phyloP scores from a whole-genome alignment of 2,329 filamentous ascomycete species.

The Hymenoscyphus repandus region DNA sequence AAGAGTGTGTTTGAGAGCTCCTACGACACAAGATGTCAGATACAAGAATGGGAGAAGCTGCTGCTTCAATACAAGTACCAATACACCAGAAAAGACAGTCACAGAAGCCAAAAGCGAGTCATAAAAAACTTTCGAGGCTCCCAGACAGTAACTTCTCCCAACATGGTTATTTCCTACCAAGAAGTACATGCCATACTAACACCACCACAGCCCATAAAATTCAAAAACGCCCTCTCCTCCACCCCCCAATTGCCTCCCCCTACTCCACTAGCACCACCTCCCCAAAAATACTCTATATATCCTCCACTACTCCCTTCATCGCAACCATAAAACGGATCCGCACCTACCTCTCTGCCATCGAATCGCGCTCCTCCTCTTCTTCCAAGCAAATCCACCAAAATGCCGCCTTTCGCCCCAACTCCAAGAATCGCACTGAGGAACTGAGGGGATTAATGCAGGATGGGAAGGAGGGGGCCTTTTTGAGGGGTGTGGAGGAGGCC shows the following conservation, averaged over 20 bases:
- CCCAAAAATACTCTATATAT: slow-evolving; percentile 29
- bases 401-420: neutral
- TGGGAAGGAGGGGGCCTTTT: slow-evolving; percentile 7
- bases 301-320: slow-evolving; percentile 27
- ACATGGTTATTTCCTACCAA: neutral
- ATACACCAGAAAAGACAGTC: neutral
- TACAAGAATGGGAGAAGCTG: neutral
- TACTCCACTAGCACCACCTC: slow-evolving; percentile 15
- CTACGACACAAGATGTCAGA: slow-evolving; percentile 9
- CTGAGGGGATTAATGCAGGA: slow-evolving; percentile 3
- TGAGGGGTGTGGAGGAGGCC: slow-evolving; percentile 17
- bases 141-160: slow-evolving; percentile 12
- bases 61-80: neutral
- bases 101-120: slow-evolving; percentile 2
- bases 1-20: no score
- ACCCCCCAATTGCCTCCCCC: slow-evolving; percentile 25
- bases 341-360: slow-evolving; percentile 23
- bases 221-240: slow-evolving; percentile 31
- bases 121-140: slow-evolving; percentile 21
- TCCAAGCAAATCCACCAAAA: slow-evolving; percentile 2
- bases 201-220: slow-evolving; percentile 25
- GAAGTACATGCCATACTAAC: neutral
- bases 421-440: neutral
- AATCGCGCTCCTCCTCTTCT: slow-evolving; percentile 21
- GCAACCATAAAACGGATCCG: slow-evolving; percentile 28